Evolutionary conservation across 2,329 filamentous ascomycete species (phyloP).

Genomic region (Phialophora expanda): DNA sequence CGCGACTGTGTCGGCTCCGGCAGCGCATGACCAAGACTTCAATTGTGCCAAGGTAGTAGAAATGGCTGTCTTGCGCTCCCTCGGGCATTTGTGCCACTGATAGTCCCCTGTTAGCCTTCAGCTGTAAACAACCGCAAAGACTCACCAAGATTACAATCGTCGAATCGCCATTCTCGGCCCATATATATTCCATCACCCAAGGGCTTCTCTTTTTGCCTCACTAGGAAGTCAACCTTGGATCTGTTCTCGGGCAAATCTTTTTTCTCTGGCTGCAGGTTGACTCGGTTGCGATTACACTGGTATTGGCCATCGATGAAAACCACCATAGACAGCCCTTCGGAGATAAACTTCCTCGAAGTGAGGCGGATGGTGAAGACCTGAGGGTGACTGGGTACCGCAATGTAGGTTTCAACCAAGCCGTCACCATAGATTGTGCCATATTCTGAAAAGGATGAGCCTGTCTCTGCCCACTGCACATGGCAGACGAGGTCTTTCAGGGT

Average conservation of each 20-base stretch:
- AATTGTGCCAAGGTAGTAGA: slow-evolving; percentile 42
- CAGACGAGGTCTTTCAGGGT: slow-evolving; percentile 59
- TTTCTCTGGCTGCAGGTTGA: slow-evolving; percentile 47
- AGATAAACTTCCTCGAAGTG: slow-evolving; percentile 57
- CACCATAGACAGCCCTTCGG: slow-evolving; percentile 59
- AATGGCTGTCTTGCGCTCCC: slow-evolving; percentile 36
- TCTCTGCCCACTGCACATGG: slow-evolving; percentile 56
- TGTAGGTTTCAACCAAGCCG: slow-evolving; percentile 58
- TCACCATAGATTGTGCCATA: slow-evolving; percentile 58
- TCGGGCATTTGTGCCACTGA: slow-evolving; percentile 32
- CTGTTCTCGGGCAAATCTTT: slow-evolving; percentile 40
- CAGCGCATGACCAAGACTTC: slow-evolving; percentile 44
- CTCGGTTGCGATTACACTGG: slow-evolving; percentile 62
- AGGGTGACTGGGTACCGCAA: slow-evolving; percentile 53
- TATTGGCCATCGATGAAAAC: slow-evolving; percentile 64
- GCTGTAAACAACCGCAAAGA: background rate
- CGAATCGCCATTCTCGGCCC: slow-evolving; percentile 60
- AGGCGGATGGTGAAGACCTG: slow-evolving; percentile 57
- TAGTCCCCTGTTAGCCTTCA: slow-evolving; percentile 12
- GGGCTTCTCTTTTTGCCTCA: slow-evolving; percentile 61
- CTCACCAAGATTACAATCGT: slow-evolving; percentile 56
- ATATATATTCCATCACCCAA: slow-evolving; percentile 54
- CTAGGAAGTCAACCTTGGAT: slow-evolving; percentile 54
- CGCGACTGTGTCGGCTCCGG: slow-evolving; percentile 14
- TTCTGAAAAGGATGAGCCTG: slow-evolving; percentile 54